Evolutionary conservation across 257 asterid species (phyloP), one percentile per base, ranked within the genome.

Genomic region (Nicotiana benthamiana): DNA sequence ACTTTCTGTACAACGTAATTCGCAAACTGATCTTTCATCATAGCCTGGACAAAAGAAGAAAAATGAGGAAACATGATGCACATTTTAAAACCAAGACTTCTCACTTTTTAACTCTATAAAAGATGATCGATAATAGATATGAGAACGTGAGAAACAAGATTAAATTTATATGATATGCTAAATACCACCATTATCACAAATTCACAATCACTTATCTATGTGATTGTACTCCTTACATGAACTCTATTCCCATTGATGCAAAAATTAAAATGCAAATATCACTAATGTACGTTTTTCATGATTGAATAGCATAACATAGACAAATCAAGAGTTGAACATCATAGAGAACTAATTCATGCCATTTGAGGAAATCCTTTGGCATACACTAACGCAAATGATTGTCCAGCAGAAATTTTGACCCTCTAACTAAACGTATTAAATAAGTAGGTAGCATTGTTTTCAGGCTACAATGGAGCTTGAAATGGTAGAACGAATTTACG

Each of bases 11-110:
- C 90, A 75, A 87, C 90, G 43, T 87, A 87, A 85, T 87, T 87
- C 65, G 90, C 90, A 40, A 87, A 87, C 79, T 87, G 90, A 61
- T 87, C 90, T 83, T 87, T 87, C 90, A 87, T 87, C 90, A 87
- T 87, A 24, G 86, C 83, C 86, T 83, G 84, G 54, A 63, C 3
- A 32, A 40, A 63, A 80, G 34, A 54, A 53, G 24, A 8, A 20
- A 24, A 16, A 2, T 36, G 22, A 22, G 54, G 53, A 53, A 8
- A 75, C 76, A 67, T 75, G 15, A 48, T 62, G 36, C 12, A 40
- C 12, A 40, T 40, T 9, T 40, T 9, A 9, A 40, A 40, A 40
- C 48, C 48, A 40, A 40, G 48, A 3, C 48, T 40, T 32, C 36
- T 32, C 36, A 32, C 36, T 32, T 32, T 32, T 32, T 32, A 32